These are phyloP conservation scores for Taxillus chinensis DNA, from an alignment of 164 flowering plant species.

Conservation along the genomic window DNA sequence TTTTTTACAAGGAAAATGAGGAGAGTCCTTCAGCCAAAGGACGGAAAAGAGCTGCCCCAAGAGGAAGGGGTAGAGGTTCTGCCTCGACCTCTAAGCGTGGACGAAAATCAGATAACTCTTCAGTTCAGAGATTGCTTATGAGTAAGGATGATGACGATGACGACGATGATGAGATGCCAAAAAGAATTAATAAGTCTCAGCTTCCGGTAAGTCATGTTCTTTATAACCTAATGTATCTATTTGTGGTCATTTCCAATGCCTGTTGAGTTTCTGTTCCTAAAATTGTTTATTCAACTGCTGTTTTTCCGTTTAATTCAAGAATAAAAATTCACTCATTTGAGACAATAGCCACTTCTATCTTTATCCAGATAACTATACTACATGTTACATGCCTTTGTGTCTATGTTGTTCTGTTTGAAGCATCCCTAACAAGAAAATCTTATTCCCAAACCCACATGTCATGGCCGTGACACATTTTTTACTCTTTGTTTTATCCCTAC, in stretches of 20 bases:
- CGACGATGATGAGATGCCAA: constrained; percentile 51
- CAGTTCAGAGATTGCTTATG: constrained; percentile 41
- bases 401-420: no score
- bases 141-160: constrained; percentile 70
- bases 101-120: constrained; percentile 56
- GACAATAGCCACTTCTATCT: no score
- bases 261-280: no score
- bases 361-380: no score
- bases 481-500: no score
- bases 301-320: neutral
- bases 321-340: neutral
- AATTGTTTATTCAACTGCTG: no score
- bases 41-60: constrained; percentile 76
- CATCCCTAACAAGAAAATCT: no score
- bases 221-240: neutral
- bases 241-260: no score
- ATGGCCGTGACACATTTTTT: no score
- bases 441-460: no score
- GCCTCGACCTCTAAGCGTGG: constrained; percentile 64
- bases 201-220: constrained; percentile 50
- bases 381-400: no score
- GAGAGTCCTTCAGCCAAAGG: constrained; percentile 40
- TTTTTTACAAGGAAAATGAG: constrained; percentile 44
- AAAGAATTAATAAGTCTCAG: constrained; percentile 52
- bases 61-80: constrained; percentile 69